Conservation (phyloP, 371 early-diverging fungal genomes). For the Mucor racemosus region DNA sequence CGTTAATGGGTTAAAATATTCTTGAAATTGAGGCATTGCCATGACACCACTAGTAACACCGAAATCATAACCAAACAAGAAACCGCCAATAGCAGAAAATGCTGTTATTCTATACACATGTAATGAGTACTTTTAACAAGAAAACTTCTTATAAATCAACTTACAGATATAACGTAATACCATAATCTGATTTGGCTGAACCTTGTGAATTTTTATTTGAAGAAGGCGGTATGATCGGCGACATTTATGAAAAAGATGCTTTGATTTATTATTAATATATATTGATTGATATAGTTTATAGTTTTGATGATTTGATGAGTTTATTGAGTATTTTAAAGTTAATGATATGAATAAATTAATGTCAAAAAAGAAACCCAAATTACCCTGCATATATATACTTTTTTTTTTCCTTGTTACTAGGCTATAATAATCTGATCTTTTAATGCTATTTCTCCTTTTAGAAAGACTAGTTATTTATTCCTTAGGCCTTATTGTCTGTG, state of each 20-base stretch:
- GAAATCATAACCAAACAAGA: constrained; percentile 46
- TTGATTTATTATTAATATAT: too few species aligned
- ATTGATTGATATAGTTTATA: background rate
- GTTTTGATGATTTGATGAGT: background rate
- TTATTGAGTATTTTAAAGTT: too few species aligned
- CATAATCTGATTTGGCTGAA: constrained; percentile 36
- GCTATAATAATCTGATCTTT: background rate
- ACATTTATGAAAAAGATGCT: background rate
- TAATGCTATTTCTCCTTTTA: background rate
- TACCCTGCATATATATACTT: background rate
- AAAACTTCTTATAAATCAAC: background rate
- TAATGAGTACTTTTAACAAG: background rate
- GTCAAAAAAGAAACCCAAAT: background rate
- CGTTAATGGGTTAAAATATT: constrained; percentile 37
- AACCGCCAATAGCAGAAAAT: constrained; percentile 42
- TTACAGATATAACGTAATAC: constrained; percentile 34
- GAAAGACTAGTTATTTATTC: background rate
- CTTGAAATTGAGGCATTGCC: constrained; percentile 38
- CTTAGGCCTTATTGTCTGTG: background rate
- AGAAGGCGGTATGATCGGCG: constrained; percentile 12
- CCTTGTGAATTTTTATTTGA: constrained; percentile 4
- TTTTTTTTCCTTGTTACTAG: background rate
- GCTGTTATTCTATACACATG: constrained; percentile 33
- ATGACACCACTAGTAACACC: constrained; percentile 47
- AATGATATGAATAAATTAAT: too few species aligned